Base-by-base conservation (phyloP, 805 yeast species). In the Debaryomyces maramus region DNA sequence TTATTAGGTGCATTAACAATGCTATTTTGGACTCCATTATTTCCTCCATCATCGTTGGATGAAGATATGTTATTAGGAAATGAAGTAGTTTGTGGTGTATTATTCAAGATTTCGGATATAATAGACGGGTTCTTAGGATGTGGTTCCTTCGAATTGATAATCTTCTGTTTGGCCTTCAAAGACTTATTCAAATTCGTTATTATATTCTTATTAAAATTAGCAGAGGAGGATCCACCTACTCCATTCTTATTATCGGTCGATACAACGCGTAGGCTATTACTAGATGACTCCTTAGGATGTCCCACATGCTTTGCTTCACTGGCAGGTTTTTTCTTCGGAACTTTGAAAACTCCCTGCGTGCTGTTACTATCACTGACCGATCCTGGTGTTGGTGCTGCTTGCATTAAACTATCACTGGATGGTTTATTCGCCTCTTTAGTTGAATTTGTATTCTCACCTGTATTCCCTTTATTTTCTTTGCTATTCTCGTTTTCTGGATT, bases 171-270 rank as follows among this genome's bases (percentile, higher is more conserved):
- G 26, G 70, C 73, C 44, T 66, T 68, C 19, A 70, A 44, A 3
- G 73, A 62, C 44, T 70, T 69, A 50, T 70, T 70, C 34, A 70
- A 57, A 50, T 65, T 68, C 19, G 72, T 59, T 24, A 70, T 61
- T 20, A 64, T 62, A 34, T 53, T 58, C 36, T 57, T 57, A 35
- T 60, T 57, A n/a, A 58, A 41, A 22, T 33, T 33, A 7, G 36
- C 18, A n/a, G 36, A 20, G 21, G 16, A 13, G 10, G n/a, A 9
- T 18, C 16, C 11, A 10, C 26, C 23, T n/a, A 20, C 13, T 17
- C 23, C 9, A 18, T 11, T 18, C 5, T 6, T 18, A 32, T 32
- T 32, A n/a, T 32, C 34, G 11, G 23, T 5, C 14, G 23, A 18
- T 6, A 11, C 22, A 8, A 20, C 11, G 14, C 34, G 21, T 6